phyloP scores from a whole-genome alignment of 805 yeast species.

The Sporopachydermia lactativora region DNA sequence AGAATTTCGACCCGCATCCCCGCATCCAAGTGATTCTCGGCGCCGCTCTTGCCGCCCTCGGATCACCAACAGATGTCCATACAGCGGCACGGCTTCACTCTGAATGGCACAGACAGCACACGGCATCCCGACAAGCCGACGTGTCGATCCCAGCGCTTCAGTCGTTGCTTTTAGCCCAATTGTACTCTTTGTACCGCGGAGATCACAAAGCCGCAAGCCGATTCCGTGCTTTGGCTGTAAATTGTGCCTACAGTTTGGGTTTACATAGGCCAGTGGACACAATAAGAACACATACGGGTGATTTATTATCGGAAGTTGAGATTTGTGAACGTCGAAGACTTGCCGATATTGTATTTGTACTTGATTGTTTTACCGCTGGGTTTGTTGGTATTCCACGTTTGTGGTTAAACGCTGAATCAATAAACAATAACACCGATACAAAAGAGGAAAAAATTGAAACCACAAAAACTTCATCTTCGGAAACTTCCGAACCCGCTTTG shows the following conservation, averaged over 20 bases:
- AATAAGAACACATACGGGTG: conserved; percentile 59
- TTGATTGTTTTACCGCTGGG: conserved; percentile 64
- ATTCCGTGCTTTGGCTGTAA: conserved; percentile 57
- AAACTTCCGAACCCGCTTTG: too few relatives aligned
- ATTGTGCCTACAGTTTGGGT: conserved; percentile 78
- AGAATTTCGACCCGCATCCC: conserved; percentile 9
- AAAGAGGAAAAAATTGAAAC: conserved; percentile 29
- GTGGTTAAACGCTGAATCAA: too few relatives aligned
- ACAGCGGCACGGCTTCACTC: too few relatives aligned
- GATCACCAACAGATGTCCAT: conserved; percentile 6
- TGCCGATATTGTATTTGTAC: conserved; percentile 72
- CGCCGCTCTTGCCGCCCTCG: conserved; percentile 15
- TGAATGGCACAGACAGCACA: too few relatives aligned
- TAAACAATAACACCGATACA: conserved; percentile 30
- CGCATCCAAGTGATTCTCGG: conserved; percentile 16
- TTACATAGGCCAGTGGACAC: conserved; percentile 71
- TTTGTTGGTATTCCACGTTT: conserved; percentile 74
- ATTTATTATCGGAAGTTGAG: conserved; percentile 49
- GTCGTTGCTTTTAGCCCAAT: conserved; percentile 49
- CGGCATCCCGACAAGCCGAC: too few relatives aligned
- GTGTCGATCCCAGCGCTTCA: conserved; percentile 29
- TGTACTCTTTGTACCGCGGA: conserved; percentile 60
- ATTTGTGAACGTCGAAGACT: conserved; percentile 73
- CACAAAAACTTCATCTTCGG: conserved; percentile 36
- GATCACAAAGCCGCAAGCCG: conserved; percentile 64